phyloP scores from a whole-genome alignment of 352 stramenopile genomes.

The Phytopythium mirpurense region DNA sequence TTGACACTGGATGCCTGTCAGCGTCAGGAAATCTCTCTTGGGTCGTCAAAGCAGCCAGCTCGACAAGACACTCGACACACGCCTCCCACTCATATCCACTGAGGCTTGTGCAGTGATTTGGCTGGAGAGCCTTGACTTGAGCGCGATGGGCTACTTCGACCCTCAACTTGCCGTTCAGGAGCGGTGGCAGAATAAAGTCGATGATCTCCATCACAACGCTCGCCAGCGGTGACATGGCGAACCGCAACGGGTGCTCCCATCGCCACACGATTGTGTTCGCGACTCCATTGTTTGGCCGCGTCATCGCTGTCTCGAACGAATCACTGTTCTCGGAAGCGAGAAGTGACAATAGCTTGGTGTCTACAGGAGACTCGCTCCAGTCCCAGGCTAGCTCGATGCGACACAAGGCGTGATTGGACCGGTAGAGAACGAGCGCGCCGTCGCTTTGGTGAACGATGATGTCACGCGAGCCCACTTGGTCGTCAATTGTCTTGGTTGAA shows the following conservation, averaged over 20 bases:
- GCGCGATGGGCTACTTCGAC: not conserved
- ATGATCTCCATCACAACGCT: slow-evolving; percentile 30
- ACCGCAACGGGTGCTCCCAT: slow-evolving; percentile 37
- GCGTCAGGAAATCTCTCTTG: not conserved
- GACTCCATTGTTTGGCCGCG: not conserved
- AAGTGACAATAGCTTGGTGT: not conserved
- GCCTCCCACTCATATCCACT: slow-evolving; percentile 1
- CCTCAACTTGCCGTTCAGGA: not conserved
- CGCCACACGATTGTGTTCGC: slow-evolving; percentile 9
- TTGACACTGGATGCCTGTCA: not conserved
- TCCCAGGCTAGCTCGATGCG: slow-evolving; percentile 8
- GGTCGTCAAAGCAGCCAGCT: not conserved
- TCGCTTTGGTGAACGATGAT: slow-evolving; percentile 37
- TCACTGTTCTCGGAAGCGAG: not conserved
- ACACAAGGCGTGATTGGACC: slow-evolving; percentile 26
- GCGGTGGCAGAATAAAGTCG: slow-evolving; percentile 12
- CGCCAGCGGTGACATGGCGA: slow-evolving; percentile 25
- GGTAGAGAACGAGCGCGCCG: slow-evolving; percentile 26
- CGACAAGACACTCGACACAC: not conserved
- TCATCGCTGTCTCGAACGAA: slow-evolving; percentile 27
- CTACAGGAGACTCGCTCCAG: too few species aligned
- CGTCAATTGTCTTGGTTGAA: not conserved
- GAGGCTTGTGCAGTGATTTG: not conserved
- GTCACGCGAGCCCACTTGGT: slow-evolving; percentile 10
- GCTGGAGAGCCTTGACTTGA: not conserved